These are phyloP conservation scores for Crassisporium funariophilum DNA, from an alignment of 768 basidiomycete genomes.

Conservation along the genomic window DNA sequence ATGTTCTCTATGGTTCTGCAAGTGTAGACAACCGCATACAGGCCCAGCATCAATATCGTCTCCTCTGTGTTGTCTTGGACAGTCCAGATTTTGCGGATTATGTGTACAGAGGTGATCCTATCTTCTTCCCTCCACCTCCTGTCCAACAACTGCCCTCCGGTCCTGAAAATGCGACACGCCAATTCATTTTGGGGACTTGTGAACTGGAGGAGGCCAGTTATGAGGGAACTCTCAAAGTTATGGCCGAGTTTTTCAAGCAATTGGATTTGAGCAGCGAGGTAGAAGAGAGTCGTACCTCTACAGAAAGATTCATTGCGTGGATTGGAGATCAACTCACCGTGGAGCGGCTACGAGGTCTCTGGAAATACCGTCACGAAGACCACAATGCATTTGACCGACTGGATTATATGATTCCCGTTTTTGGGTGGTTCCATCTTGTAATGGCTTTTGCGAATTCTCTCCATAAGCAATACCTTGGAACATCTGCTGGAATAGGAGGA, in stretches of 20 bases:
- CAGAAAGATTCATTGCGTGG: constrained; percentile 31
- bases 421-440: constrained; percentile 44
- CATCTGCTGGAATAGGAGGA: constrained; percentile 24
- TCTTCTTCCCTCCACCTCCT: constrained; percentile 22
- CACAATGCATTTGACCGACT: constrained; percentile 39
- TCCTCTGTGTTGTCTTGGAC: constrained; percentile 30
- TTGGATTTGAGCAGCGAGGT: constrained; percentile 19
- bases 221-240: constrained; percentile 32
- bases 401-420: constrained; percentile 31
- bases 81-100: constrained; percentile 30
- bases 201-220: constrained; percentile 42
- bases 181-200: constrained; percentile 37
- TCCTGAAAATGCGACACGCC: constrained; percentile 25
- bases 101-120: constrained; percentile 22
- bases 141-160: constrained; percentile 28
- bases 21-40: constrained; percentile 2
- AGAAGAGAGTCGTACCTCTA: constrained; percentile 20
- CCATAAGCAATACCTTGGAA: constrained; percentile 43
- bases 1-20: not conserved
- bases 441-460: constrained; percentile 44
- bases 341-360: constrained; percentile 38
- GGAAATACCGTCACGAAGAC: constrained; percentile 35
- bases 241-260: constrained; percentile 34
- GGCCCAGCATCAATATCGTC: constrained; percentile 11
- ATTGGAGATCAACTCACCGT: constrained; percentile 39